These are phyloP conservation scores for Nosema bombycis DNA, from an alignment of 371 early-diverging fungal species.

Conservation along the genomic window DNA sequence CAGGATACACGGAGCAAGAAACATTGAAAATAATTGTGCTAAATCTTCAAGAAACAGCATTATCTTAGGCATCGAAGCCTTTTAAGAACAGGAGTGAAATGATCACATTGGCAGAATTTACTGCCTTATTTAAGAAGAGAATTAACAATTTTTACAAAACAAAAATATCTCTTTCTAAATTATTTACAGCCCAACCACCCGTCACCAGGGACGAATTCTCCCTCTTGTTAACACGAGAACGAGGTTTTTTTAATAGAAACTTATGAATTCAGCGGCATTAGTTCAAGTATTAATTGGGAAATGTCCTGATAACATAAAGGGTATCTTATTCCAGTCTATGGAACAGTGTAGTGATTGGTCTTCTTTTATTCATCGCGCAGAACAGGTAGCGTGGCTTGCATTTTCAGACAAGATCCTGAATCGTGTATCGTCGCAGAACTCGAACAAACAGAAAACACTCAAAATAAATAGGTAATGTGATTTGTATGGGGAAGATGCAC, in stretches of 20 bases:
- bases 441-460: no score
- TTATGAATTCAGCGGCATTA: neutral
- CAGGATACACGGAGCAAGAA: neutral
- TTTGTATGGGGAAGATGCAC: no score
- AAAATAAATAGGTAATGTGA: no score
- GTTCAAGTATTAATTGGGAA: neutral
- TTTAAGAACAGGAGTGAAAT: neutral
- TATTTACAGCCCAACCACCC: neutral
- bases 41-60: neutral
- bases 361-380: conserved; percentile 6
- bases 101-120: neutral
- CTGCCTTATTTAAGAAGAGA: neutral
- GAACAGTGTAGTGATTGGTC: neutral
- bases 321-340: neutral
- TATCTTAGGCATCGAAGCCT: neutral
- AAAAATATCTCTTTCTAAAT: neutral
- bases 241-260: neutral
- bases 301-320: neutral
- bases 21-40: neutral
- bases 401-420: neutral
- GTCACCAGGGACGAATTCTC: neutral
- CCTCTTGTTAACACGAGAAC: neutral
- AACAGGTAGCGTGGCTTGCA: conserved; percentile 2
- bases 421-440: no score
- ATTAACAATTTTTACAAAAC: neutral